A percentile compares a stretch with the other conserved stretches of the same genome.
These are phyloP conservation scores for Fusarium coffeatum DNA, from an alignment of 2,329 filamentous ascomycete species.

Conservation along the genomic window DNA sequence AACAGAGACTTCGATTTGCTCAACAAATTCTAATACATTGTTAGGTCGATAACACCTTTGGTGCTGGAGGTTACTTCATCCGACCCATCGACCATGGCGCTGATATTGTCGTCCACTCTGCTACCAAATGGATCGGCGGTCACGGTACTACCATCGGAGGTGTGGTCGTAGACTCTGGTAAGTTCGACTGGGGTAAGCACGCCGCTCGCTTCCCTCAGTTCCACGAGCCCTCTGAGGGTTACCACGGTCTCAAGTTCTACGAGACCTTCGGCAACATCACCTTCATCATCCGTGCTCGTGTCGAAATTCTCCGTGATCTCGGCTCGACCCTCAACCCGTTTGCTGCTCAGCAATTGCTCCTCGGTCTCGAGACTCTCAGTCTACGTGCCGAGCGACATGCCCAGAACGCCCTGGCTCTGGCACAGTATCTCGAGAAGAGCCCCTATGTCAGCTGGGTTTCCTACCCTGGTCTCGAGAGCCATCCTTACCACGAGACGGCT, in stretches of 20 bases:
- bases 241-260: constrained; percentile 94
- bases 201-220: constrained; percentile 91
- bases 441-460: constrained; percentile 91
- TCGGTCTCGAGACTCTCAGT: constrained; percentile 90
- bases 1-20: neutral
- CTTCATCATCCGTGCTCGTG: constrained; percentile 86
- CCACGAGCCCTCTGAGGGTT: constrained; percentile 86
- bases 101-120: constrained; percentile 93
- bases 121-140: constrained; percentile 97
- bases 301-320: constrained; percentile 90
- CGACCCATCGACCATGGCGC: constrained; percentile 90
- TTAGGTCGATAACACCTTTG: constrained; percentile 95
- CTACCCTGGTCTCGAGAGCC: constrained; percentile 87
- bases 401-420: constrained; percentile 82
- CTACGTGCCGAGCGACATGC: constrained; percentile 89
- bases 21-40: neutral
- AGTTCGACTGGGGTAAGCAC: constrained; percentile 93
- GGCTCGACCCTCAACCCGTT: constrained; percentile 89
- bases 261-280: constrained; percentile 87
- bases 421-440: constrained; percentile 85
- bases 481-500: constrained; percentile 81
- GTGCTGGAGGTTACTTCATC: constrained; percentile 88
- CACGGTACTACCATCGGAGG: constrained; percentile 94
- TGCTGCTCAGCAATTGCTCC: constrained; percentile 88
- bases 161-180: constrained; percentile 86